Base-by-base conservation (phyloP, 2,329 filamentous ascomycete genomes). In the Periconia digitata region DNA sequence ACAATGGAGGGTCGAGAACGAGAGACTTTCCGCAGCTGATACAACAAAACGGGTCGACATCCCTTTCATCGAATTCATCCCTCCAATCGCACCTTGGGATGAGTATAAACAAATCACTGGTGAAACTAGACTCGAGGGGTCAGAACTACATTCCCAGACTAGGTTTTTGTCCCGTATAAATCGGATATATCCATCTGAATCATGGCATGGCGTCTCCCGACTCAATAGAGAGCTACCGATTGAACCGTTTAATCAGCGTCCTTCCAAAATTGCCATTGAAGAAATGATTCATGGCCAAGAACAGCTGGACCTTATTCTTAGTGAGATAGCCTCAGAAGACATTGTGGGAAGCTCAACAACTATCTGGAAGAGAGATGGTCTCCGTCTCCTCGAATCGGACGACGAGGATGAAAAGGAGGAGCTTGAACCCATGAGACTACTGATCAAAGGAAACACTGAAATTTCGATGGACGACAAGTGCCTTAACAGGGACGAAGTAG, bases 11-110 rank as follows among this genome's bases (percentile, higher is more conserved):
- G 38, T 75, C 2, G 66, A 72, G n/a, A 69, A 74, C 27, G 79
- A 81, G 51, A 67, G 73, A 44, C 63, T 81, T 2, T 67, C 69
- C 8, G 74, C 75, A 49, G 66, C 72, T 10, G 77, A 79, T 50
- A 76, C 77, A 0, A 77, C 71, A 3, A 68, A 71, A 42, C 72
- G 80, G 34, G 72, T 81, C 1, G 57, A 72, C n/a, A 72, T 82
- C 4, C 80, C 80, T 0, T 22, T 64, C 0, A 61, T 84, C 50
- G 75, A 78, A 22, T 73, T 76, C 29, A 63, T 70, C 0, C 53
- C 67, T 15, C 69, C 73, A 10, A 50, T 60, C 6, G 64, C 76
- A 3, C 80, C 79, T 1, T 84, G 82, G 82, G 54, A 71, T 29
- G 38, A 58, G 21, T 73, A 63, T 43, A 53, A 54, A 23, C 51